phyloP scores from a whole-genome alignment of 768 basidiomycete genomes.

The Rhodotorula taiwanensis region DNA sequence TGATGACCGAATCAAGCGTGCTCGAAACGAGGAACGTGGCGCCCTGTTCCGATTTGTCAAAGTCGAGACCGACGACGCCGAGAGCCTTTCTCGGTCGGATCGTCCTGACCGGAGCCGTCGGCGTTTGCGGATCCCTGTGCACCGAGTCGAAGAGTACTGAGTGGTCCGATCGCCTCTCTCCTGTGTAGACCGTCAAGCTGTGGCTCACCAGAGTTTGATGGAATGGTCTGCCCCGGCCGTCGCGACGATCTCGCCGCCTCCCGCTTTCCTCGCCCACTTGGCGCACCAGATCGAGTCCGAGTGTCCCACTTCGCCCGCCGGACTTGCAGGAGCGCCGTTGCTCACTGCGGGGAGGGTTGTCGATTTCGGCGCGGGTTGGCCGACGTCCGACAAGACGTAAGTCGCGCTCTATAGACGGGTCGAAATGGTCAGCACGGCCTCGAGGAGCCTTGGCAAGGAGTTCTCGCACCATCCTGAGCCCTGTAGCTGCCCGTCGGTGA shows the following conservation, averaged over 20 bases:
- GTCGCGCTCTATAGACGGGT: conserved; percentile 14
- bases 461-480: no score
- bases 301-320: conserved; percentile 11
- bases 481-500: no score
- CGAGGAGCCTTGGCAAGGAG: no score
- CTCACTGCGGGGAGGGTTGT: not conserved
- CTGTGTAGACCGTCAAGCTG: not conserved
- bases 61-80: conserved; percentile 34
- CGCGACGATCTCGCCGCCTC: conserved; percentile 21
- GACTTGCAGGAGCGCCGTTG: not conserved
- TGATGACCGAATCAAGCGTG: conserved; percentile 35
- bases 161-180: not conserved
- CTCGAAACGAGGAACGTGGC: conserved; percentile 25
- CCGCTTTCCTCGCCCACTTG: conserved; percentile 2
- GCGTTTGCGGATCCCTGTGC: conserved; percentile 12
- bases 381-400: conserved; percentile 16
- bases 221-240: conserved; percentile 23
- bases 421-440: not conserved
- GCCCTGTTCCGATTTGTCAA: conserved; percentile 18
- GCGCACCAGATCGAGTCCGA: conserved; percentile 27
- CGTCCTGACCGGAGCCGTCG: conserved; percentile 4
- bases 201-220: conserved; percentile 31
- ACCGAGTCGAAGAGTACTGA: not conserved
- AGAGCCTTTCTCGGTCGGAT: conserved; percentile 21
- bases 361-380: not conserved